phyloP scores from a whole-genome alignment of 768 basidiomycete genomes.

The Rhodosporidiobolus odoratus region DNA sequence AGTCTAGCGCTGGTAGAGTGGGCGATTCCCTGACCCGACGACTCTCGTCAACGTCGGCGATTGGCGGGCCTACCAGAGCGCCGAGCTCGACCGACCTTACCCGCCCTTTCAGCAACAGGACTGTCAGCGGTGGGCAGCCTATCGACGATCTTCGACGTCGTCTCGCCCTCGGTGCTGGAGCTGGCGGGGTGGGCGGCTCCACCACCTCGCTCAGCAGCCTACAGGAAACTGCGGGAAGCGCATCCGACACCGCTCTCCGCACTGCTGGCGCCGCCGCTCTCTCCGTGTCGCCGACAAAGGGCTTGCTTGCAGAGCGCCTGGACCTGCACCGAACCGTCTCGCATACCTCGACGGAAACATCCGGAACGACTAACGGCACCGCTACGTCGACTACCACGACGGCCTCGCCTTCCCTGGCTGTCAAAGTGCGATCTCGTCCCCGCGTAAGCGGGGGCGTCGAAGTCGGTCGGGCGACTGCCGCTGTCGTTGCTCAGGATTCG shows the following conservation, averaged over 20 bases:
- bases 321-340: slow-evolving; percentile 27
- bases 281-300: background rate
- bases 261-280: background rate
- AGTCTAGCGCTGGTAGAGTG: background rate
- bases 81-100: slow-evolving; percentile 13
- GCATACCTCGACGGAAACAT: slow-evolving; percentile 19
- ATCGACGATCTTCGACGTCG: slow-evolving; percentile 33
- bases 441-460: slow-evolving; percentile 55
- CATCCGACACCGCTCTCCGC: background rate
- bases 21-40: background rate
- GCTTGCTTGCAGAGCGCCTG: background rate
- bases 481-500: slow-evolving; percentile 79
- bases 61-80: background rate
- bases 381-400: slow-evolving; percentile 13
- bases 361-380: slow-evolving; percentile 6
- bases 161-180: slow-evolving; percentile 19
- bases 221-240: background rate
- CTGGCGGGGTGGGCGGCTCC: background rate
- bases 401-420: background rate
- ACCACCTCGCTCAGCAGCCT: background rate
- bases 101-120: background rate
- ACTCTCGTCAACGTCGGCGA: background rate
- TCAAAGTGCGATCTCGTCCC: background rate
- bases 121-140: slow-evolving; percentile 15
- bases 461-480: slow-evolving; percentile 77